A percentile compares a stretch with the other conserved stretches of the same genome.
Evolutionary conservation across 2,329 filamentous ascomycete species (phyloP).

Genomic region (Tricladium varicosporioides): DNA sequence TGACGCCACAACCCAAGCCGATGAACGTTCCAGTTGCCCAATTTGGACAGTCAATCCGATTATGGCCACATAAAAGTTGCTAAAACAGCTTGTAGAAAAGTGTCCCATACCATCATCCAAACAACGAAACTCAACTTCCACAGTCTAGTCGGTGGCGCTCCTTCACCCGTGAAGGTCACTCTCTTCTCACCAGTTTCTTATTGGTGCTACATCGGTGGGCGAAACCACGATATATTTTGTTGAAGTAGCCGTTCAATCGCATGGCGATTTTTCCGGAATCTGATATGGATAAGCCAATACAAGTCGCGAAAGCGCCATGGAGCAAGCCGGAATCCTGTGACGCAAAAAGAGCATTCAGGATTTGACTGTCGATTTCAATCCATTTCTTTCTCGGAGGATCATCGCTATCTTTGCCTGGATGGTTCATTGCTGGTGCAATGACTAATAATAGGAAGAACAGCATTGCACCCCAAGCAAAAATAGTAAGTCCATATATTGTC

Average conservation of each 20-base stretch:
- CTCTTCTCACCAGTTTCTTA: conserved; percentile 45
- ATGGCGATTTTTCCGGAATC: conserved; percentile 47
- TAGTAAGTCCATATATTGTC: conserved; percentile 74
- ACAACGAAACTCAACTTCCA: conserved; percentile 74
- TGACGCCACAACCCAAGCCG: conserved; percentile 18
- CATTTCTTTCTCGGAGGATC: conserved; percentile 72
- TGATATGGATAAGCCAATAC: conserved; percentile 66
- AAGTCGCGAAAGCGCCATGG: conserved; percentile 60
- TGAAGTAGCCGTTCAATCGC: conserved; percentile 66
- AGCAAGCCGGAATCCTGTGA: conserved; percentile 17
- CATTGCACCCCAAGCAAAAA: conserved; percentile 88
- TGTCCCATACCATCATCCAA: conserved; percentile 31
- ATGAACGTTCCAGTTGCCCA: conserved; percentile 21
- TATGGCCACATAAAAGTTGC: conserved; percentile 19
- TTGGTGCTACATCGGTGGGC: conserved; percentile 61
- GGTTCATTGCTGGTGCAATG: conserved; percentile 69
- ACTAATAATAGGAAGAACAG: conserved; percentile 81
- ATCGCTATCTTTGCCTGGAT: conserved; percentile 64
- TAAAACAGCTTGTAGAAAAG: conserved; percentile 35
- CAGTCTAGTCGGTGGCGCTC: conserved; percentile 60
- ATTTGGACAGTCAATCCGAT: conserved; percentile 13
- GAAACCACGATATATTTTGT: conserved; percentile 72
- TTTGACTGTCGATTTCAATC: conserved; percentile 55
- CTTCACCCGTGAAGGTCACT: conserved; percentile 65
- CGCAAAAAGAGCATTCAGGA: conserved; percentile 24